Evolutionary conservation across 176 grass and related monocot species (phyloP), one percentile per base, ranked within the genome.

Genomic region (Alopecurus myosuroides): DNA sequence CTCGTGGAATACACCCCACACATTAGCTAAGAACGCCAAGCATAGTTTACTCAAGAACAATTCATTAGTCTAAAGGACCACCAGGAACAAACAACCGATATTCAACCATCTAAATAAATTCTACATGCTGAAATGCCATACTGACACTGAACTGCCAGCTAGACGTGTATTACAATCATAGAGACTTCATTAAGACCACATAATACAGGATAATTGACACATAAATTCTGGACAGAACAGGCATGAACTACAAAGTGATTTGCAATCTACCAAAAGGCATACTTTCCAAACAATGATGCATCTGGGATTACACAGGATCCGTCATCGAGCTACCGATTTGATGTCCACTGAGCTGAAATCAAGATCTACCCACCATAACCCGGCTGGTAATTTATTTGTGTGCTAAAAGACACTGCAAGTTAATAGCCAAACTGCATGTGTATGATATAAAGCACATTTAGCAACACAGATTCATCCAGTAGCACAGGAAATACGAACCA

Each of bases 401-500:
- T 22, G 12, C 25, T 51, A 70, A 20, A 50, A 34, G n/a, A 14
- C 6, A 3, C 9, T 25, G 52, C 7, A 23, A 40, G 3, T 9
- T 82, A 19, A 28, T 25, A 33, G 12, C 5, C 34, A 34, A 14
- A 70, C 40, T 15, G 9, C 15, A 72, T 22, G 11, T 15, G 52
- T 46, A 79, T 48, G 29, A 58, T 58, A 48, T 1, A 85, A 34
- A 10, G 34, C 18, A 74, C 57, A 89, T 75, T 74, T 85, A 56
- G 15, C 57, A 9, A 17, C 50, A 66, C 0, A 37, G 6, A 69
- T 57, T 46, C 13, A 23, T 53, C 46, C 4, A 67, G 1, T 18
- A 22, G 11, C 19, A 41, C 7, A 31, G 48, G 18, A 57, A 57
- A n/a, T 34, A 7, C 28, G 1, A 57, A 20, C 9, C 11, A n/a